These are phyloP conservation scores for Ganoderma leucocontextum DNA, from an alignment of 1,284 basidiomycete species.

Conservation along the genomic window DNA sequence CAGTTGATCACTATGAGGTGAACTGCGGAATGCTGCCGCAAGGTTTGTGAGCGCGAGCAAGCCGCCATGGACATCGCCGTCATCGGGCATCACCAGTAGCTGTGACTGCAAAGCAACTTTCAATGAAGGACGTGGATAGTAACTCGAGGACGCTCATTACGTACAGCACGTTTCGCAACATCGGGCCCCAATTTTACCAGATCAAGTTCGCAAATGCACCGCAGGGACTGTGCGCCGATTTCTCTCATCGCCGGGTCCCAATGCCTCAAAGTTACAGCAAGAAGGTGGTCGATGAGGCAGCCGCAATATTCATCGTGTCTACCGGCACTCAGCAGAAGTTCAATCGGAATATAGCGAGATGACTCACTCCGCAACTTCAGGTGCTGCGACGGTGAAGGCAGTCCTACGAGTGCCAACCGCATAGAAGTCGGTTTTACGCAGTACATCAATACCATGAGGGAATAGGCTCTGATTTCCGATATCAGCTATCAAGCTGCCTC, in stretches of 20 bases:
- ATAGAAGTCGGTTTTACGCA: constrained; percentile 94
- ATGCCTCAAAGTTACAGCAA: constrained; percentile 82
- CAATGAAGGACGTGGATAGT: constrained; percentile 5
- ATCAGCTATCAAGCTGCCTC: constrained; percentile 23
- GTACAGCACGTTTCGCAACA: constrained; percentile 60
- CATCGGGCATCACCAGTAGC: constrained; percentile 73
- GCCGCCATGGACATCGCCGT: constrained; percentile 83
- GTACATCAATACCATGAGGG: constrained; percentile 92
- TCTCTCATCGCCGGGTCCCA: constrained; percentile 90
- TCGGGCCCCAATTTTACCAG: constrained; percentile 59
- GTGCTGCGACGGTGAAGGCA: constrained; percentile 86
- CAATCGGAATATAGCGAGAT: constrained; percentile 14
- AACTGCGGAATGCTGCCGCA: constrained; percentile 57
- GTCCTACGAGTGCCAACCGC: constrained; percentile 88
- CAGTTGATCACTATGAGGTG: constrained; percentile 38
- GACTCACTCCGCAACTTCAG: constrained; percentile 85
- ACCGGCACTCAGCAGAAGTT: constrained; percentile 15
- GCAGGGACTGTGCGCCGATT: constrained; percentile 82
- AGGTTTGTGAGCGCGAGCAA: constrained; percentile 80
- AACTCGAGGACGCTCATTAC: constrained; percentile 33
- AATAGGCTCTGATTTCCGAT: constrained; percentile 74
- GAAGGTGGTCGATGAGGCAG: constrained; percentile 78
- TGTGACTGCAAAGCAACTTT: constrained; percentile 52
- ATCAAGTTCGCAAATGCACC: constrained; percentile 72
- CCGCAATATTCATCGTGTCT: constrained; percentile 78